phyloP scores from a whole-genome alignment of 169 alveolate species.

The Cyclospora cayetanensis region DNA sequence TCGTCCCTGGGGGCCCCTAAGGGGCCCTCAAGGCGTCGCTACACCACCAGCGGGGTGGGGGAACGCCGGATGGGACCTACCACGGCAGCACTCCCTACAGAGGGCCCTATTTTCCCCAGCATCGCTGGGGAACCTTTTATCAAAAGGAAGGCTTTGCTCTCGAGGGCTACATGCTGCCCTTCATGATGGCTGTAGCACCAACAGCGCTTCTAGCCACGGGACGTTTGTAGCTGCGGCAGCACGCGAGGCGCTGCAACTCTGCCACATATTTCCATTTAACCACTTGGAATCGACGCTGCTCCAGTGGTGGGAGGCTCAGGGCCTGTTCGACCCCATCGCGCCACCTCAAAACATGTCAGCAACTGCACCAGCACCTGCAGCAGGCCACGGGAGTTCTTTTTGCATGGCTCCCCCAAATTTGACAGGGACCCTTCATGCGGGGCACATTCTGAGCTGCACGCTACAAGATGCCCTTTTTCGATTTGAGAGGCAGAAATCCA shows the following conservation, averaged over 20 bases:
- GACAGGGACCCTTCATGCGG: slow-evolving; percentile 11
- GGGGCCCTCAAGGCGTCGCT: too few species aligned
- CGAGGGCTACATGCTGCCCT: too few species aligned
- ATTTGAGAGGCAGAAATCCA: background rate
- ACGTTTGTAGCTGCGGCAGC: background rate
- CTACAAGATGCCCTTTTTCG: background rate
- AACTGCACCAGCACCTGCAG: background rate
- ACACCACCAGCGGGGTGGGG: too few species aligned
- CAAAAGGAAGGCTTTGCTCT: too few species aligned
- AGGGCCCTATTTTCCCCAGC: too few species aligned
- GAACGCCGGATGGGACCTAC: too few species aligned
- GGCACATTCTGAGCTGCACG: background rate
- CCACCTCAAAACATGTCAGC: background rate
- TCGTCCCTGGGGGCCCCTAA: too few species aligned
- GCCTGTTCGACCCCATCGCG: background rate
- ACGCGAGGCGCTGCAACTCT: background rate
- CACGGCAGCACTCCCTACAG: too few species aligned
- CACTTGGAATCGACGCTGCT: background rate
- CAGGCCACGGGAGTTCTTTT: background rate
- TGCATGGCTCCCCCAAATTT: slow-evolving; percentile 17
- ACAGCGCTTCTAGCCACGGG: background rate
- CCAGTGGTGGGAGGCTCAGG: background rate
- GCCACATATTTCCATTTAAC: background rate
- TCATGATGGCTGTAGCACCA: too few species aligned
- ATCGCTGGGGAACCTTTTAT: background rate